Base-by-base conservation (phyloP, 768 basidiomycete species). In the Hygrocybe punicea region DNA sequence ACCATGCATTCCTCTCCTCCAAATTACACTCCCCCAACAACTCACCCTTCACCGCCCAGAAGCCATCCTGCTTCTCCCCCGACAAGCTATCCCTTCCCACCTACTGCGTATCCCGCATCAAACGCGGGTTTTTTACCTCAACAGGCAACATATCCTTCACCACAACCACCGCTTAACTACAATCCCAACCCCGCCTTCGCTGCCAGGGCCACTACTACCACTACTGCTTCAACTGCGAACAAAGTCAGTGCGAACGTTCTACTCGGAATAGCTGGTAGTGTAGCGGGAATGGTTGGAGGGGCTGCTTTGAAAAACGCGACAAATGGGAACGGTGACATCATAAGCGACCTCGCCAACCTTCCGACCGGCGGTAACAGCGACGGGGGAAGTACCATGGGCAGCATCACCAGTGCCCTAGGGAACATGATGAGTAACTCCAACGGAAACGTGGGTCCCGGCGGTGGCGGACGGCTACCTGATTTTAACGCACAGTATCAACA, bases 401-500 rank as follows among this genome's bases (percentile, higher is more conserved):
- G 88, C 89, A 16, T 73, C 82, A 55, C 73, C 79, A 67, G 94
- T 82, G 50, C 93, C 83, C 66, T 92, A 89, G 64, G 93, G 91
- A 10, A 91, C 93, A 53, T 40, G 24, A 52, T 34, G 58, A 63
- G 19, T 55, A 58, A 10, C 61, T 60, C 29, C 62, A 63, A 44
- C 40, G 40, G 11, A 6, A 3, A 19, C 10, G 40, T 21, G 10
- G 19, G 8, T 52, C 23, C 23, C 8, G 51, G 51, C 17, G 21
- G 35, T 35, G 36, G 36, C 34, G 16, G 5, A 3, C 49, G 33
- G 51, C 48, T 21, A 34, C 51, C 51, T 52, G 51, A 52, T 21
- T 23, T 39, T 3, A 37, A 33, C 14, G 34, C 53, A 16, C 57
- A 63, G 46, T 25, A 52, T 46, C 58, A 60, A 39, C 51, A 64